phyloP scores from a whole-genome alignment of 257 asterid species.

The Ilex asprella region DNA sequence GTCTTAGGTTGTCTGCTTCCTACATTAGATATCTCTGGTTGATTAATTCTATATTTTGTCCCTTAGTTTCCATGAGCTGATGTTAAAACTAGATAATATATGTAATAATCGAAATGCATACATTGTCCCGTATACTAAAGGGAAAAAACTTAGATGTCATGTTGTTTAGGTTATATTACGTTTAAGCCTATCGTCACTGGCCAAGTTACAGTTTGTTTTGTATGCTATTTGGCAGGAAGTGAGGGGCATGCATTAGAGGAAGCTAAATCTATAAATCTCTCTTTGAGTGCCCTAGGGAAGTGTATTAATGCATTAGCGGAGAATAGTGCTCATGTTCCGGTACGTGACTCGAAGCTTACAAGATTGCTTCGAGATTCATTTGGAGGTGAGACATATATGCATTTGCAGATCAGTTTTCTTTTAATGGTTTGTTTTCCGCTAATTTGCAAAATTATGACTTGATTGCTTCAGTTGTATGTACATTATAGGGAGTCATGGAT shows the following conservation, averaged over 20 bases:
- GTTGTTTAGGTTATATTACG: background rate
- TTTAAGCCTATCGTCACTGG: constrained; percentile 2
- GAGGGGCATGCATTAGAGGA: constrained; percentile 82
- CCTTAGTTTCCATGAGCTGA: too few species aligned
- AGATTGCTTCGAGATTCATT: constrained; percentile 91
- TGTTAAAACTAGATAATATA: too few species aligned
- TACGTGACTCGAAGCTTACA: constrained; percentile 89
- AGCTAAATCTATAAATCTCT: constrained; percentile 85
- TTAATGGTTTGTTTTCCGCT: too few species aligned
- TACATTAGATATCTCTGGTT: too few species aligned
- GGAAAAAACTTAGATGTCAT: too few species aligned
- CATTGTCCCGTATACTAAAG: too few species aligned
- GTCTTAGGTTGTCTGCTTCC: too few species aligned
- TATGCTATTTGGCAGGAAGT: constrained; percentile 50
- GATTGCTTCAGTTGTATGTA: background rate
- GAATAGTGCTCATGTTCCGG: constrained; percentile 85
- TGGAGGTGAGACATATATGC: constrained; percentile 58
- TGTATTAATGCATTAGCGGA: constrained; percentile 96
- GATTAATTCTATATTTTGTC: too few species aligned
- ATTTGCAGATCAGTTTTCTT: background rate
- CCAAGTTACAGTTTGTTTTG: constrained; percentile 3
- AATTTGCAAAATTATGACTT: background rate
- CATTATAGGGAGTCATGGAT: background rate
- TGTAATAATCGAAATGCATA: too few species aligned
- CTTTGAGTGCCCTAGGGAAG: constrained; percentile 84